Percentiles rank a stretch among this genome's conserved stretches.
phyloP scores from a whole-genome alignment of 768 basidiomycete genomes.

The Kondoa malvinella region DNA sequence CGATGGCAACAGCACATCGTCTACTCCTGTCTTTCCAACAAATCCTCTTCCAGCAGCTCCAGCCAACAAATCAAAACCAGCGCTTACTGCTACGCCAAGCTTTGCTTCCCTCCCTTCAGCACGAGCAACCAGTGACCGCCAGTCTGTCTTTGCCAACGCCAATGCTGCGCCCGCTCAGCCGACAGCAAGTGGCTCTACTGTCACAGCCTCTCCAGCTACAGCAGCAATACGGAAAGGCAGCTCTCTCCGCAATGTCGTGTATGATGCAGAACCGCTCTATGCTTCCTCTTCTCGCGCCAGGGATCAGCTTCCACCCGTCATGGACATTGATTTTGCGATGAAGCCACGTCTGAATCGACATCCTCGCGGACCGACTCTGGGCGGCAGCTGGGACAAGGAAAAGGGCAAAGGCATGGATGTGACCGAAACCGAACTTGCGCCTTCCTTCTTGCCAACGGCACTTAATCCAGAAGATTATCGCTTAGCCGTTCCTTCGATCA shows the following conservation, averaged over 20 bases:
- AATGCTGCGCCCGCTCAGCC: not conserved
- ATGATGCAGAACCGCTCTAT: not conserved
- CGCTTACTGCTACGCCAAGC: not conserved
- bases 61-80: not conserved
- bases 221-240: not conserved
- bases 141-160: not conserved
- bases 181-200: not conserved
- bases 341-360: conserved; percentile 4
- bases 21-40: not conserved
- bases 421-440: conserved; percentile 10
- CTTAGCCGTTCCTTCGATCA: conserved; percentile 37
- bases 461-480: conserved; percentile 6
- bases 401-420: not conserved
- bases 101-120: not conserved
- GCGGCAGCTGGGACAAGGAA: not conserved
- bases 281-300: not conserved
- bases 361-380: not conserved
- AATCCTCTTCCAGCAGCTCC: not conserved
- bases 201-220: not conserved
- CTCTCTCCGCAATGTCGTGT: not conserved
- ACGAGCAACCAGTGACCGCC: not conserved
- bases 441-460: conserved; percentile 7
- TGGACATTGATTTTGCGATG: conserved; percentile 2
- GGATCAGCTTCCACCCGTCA: not conserved
- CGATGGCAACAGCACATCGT: not conserved